phyloP scores from a whole-genome alignment of 352 stramenopile species.

The Plasmopara halstedii region DNA sequence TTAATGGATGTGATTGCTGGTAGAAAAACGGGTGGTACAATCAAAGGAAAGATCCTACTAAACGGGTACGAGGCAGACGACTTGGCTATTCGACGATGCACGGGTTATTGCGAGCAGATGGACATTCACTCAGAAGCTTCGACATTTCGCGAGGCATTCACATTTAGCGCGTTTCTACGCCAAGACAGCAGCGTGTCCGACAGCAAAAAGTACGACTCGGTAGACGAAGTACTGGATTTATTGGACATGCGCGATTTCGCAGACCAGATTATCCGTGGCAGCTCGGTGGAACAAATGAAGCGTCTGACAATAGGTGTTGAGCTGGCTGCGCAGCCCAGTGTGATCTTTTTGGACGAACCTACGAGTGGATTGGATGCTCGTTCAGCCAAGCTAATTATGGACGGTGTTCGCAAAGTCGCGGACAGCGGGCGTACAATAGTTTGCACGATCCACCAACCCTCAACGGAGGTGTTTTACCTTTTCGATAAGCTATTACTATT shows the following conservation, averaged over 20 bases:
- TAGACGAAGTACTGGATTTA: constrained; percentile 26
- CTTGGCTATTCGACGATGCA: constrained; percentile 37
- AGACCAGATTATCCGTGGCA: constrained; percentile 32
- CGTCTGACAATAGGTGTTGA: constrained; percentile 50
- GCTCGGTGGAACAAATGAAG: constrained; percentile 29
- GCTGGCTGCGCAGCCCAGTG: constrained; percentile 63
- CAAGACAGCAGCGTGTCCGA: constrained; percentile 19
- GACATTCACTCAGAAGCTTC: constrained; percentile 80
- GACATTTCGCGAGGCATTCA: constrained; percentile 84
- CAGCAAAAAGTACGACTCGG: constrained; percentile 27
- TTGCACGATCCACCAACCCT: constrained; percentile 88
- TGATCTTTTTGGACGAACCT: constrained; percentile 71
- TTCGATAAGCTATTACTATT: constrained; percentile 70
- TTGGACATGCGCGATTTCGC: constrained; percentile 27
- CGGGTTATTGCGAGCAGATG: constrained; percentile 72
- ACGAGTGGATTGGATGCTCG: constrained; percentile 68
- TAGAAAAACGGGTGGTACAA: constrained; percentile 51
- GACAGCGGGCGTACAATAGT: constrained; percentile 56
- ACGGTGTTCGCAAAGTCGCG: constrained; percentile 73
- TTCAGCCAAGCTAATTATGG: constrained; percentile 66
- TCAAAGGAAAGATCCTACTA: constrained; percentile 43
- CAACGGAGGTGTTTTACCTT: constrained; percentile 72
- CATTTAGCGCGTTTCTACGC: constrained; percentile 79
- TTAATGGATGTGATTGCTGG: constrained; percentile 90
- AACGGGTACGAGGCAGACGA: constrained; percentile 37